phyloP scores from a whole-genome alignment of 345 rosid genomes.

The Syzygium aromaticum region DNA sequence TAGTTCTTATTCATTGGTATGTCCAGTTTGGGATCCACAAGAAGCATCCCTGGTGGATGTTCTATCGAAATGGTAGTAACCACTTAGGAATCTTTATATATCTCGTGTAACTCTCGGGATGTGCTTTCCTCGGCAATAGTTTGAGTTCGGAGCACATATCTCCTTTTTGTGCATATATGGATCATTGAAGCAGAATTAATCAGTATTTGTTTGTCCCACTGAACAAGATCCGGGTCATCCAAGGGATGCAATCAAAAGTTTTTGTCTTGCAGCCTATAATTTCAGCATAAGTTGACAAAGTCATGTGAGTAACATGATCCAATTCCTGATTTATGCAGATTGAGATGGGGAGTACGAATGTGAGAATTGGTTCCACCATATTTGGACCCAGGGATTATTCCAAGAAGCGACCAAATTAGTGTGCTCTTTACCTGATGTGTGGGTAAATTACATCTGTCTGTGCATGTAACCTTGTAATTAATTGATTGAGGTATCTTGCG shows the following conservation, averaged over 20 bases:
- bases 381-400: slow-evolving; percentile 82
- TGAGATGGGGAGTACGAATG: slow-evolving; percentile 88
- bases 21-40: background rate
- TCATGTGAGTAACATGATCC: background rate
- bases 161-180: background rate
- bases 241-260: background rate
- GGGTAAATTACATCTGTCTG: background rate
- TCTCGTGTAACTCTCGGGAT: background rate
- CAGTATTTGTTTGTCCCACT: background rate
- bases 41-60: background rate
- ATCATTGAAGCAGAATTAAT: background rate
- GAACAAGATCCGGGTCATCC: background rate
- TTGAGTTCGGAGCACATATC: background rate
- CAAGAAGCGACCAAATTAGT: slow-evolving; percentile 22
- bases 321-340: slow-evolving; percentile 41
- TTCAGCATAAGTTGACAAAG: background rate
- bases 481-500: background rate
- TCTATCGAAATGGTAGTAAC: background rate
- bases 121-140: background rate
- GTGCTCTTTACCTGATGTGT: background rate
- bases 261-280: background rate
- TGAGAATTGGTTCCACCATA: slow-evolving; percentile 87
- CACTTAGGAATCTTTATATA: background rate
- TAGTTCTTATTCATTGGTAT: background rate
- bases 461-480: background rate